Conservation (phyloP, 2,329 filamentous ascomycete species). For the Aschersonia sp. region DNA sequence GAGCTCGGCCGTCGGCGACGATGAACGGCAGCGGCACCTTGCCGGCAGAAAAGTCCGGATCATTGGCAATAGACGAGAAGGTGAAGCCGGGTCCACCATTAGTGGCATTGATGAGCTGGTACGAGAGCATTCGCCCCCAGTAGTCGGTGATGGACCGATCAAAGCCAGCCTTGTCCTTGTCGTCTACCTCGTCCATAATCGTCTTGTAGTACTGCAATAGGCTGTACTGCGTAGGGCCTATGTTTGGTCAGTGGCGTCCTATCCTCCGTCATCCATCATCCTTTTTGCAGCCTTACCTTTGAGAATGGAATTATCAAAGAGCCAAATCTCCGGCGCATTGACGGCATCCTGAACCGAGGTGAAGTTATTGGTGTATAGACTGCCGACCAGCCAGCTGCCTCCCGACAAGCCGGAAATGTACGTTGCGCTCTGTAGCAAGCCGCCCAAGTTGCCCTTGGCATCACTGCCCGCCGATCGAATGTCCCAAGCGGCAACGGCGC, state of each 20-base stretch:
- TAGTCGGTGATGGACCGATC: constrained; percentile 68
- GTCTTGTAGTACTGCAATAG: constrained; percentile 23
- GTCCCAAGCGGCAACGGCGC: constrained; percentile 68
- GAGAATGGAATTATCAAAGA: constrained; percentile 26
- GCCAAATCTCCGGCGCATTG: constrained; percentile 22
- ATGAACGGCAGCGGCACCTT: constrained; percentile 33
- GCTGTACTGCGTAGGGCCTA: constrained; percentile 20
- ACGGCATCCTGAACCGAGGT: constrained; percentile 35
- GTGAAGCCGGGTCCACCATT: constrained; percentile 66
- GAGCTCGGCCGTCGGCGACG: constrained; percentile 31
- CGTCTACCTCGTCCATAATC: constrained; percentile 18
- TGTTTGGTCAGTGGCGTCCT: too few species aligned
- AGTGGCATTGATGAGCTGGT: constrained; percentile 65
- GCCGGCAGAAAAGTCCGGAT: constrained; percentile 26
- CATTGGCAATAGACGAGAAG: constrained; percentile 52
- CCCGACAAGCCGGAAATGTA: constrained; percentile 73
- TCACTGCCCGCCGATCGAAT: constrained; percentile 40
- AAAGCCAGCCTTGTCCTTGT: constrained; percentile 26
- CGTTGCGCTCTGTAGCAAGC: constrained; percentile 65
- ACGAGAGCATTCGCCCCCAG: constrained; percentile 76
- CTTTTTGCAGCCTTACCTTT: constrained; percentile 6
- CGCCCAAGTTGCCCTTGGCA: constrained; percentile 54
- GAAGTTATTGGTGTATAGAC: constrained; percentile 73
- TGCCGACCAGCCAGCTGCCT: constrained; percentile 75
- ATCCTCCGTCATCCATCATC: too few species aligned